These are phyloP conservation scores for Barnettozyma botsteinii DNA, from an alignment of 805 yeast species.

Conservation along the genomic window DNA sequence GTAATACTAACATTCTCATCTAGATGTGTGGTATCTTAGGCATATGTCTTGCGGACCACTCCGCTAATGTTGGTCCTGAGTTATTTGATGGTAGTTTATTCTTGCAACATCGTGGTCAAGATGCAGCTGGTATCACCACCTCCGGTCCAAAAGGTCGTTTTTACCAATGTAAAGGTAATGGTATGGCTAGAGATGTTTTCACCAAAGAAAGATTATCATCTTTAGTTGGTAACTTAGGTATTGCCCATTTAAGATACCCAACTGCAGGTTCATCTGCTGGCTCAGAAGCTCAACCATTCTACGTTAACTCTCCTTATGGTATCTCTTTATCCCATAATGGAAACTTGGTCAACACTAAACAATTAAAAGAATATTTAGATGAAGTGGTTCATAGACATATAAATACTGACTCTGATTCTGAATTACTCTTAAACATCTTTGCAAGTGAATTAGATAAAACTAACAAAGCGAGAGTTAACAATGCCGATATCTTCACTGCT, in stretches of 20 bases:
- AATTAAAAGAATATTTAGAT: slow-evolving; percentile 74
- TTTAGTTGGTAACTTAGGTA: slow-evolving; percentile 89
- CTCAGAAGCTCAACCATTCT: slow-evolving; percentile 97
- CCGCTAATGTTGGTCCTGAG: slow-evolving; percentile 76
- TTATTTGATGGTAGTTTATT: slow-evolving; percentile 88
- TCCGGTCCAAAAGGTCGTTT: slow-evolving; percentile 91
- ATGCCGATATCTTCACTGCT: slow-evolving; percentile 82
- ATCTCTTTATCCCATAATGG: slow-evolving; percentile 90
- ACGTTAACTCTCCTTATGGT: slow-evolving; percentile 96
- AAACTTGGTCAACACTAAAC: slow-evolving; percentile 81
- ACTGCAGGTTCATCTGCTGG: slow-evolving; percentile 96
- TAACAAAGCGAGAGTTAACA: slow-evolving; percentile 90
- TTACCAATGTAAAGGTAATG: slow-evolving; percentile 97
- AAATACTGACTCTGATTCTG: slow-evolving; percentile 95
- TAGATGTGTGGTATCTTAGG: slow-evolving; percentile 95
- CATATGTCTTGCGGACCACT: slow-evolving; percentile 71
- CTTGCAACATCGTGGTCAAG: slow-evolving; percentile 96
- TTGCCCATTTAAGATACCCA: slow-evolving; percentile 92
- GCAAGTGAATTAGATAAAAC: slow-evolving; percentile 88
- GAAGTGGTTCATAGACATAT: slow-evolving; percentile 95
- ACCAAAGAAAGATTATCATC: slow-evolving; percentile 73
- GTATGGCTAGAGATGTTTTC: slow-evolving; percentile 97
- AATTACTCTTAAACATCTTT: slow-evolving; percentile 80
- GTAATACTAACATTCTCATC: slow-evolving; percentile 3
- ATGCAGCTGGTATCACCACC: slow-evolving; percentile 98